phyloP scores from a whole-genome alignment of 2,329 filamentous ascomycete species.

The Emmonsia crescens region DNA sequence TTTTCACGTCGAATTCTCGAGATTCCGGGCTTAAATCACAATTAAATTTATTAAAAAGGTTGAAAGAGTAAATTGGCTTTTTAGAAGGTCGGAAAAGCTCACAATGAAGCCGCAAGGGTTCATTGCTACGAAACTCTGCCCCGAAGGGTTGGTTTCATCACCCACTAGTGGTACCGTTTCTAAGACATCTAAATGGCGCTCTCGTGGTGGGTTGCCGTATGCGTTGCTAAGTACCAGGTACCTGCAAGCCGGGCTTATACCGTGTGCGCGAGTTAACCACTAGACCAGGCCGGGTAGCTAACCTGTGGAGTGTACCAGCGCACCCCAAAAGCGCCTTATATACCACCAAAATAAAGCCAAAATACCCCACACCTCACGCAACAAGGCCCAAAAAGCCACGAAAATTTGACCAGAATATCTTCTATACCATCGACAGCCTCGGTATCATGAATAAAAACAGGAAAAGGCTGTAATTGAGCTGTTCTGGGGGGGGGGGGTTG shows the following conservation, averaged over 20 bases:
- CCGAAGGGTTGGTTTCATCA: constrained; percentile 3
- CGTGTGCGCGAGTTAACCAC: background rate
- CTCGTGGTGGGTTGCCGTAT: constrained; percentile 1
- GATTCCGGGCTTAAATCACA: background rate
- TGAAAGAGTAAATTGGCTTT: background rate
- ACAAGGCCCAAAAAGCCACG: background rate
- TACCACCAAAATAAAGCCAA: too few species aligned
- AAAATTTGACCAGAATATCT: background rate
- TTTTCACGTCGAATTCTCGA: background rate
- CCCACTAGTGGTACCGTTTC: background rate
- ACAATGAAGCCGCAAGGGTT: background rate
- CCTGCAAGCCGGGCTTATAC: constrained; percentile 5
- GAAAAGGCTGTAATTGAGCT: background rate
- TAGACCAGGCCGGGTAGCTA: constrained; percentile 3
- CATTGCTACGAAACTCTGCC: constrained; percentile 4
- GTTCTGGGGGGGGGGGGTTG: too few species aligned
- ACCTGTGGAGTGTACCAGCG: background rate
- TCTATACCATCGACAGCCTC: background rate
- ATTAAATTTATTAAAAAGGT: background rate
- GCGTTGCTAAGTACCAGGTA: constrained; percentile 3
- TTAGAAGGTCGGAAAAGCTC: background rate
- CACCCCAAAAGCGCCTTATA: background rate
- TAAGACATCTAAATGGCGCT: background rate
- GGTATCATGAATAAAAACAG: background rate
- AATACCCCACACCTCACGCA: background rate